Evolutionary conservation across 306 rosid species (phyloP), one percentile per base, ranked within the genome.

Genomic region (Malus fusca): DNA sequence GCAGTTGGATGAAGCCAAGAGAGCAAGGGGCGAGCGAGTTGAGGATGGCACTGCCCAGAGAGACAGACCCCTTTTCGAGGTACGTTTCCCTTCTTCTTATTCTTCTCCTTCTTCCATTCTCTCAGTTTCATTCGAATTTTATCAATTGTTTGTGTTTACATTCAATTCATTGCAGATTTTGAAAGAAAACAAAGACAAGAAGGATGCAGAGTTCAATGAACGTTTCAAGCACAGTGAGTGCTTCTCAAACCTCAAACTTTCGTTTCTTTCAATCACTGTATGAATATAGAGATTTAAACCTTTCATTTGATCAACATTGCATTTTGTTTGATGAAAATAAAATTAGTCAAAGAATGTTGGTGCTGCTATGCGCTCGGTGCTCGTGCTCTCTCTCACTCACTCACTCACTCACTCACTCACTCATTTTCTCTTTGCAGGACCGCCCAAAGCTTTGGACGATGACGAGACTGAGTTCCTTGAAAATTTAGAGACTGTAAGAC

Each of bases 391-490:
- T 35, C 40, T 33, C 46, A 78, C 30, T 35, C 55, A 59, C 40
- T 33, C 46, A 78, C 30, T 35, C 55, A 59, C 25, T 19, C 55
- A 59, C 25, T 19, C 46, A 78, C n/a, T 35, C 55, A 59, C 25
- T 19, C 17, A 9, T 68, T 63, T 72, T 40, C 60, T 79, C 11
- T 37, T 81, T 68, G 46, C 82, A 94, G 96, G 98, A 77, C 98
- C 98, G 12, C 97, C 98, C 58, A 95, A 95, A 88, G 95, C 98
- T 80, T 84, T 95, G 86, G 98, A 95, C 2, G 97, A 92, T 26
- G 98, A 95, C 6, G 98, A 92, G 91, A 87, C 96, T 0, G 97
- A 94, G 77, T 94, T 94, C 82, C 97, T 95, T 75, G 97, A 95
- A 17, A 89, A 75, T 21, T 82, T 77, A 74, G 97, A 95, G 83